phyloP scores from a whole-genome alignment of 139 green algal genomes.

The Haematococcus lacustris region DNA sequence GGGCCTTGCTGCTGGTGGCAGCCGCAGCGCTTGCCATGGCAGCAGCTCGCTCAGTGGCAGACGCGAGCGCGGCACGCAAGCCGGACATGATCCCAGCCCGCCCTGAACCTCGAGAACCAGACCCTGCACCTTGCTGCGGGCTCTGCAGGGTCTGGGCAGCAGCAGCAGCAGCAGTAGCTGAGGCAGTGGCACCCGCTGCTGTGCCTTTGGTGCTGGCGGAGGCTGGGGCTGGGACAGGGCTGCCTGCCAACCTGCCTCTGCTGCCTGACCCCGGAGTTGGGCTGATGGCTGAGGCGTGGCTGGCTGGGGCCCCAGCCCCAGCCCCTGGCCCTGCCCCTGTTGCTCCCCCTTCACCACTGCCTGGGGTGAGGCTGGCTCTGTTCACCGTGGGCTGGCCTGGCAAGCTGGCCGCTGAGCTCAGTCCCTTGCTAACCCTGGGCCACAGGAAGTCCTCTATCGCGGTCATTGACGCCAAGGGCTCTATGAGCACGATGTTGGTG shows the following conservation, averaged over 20 bases:
- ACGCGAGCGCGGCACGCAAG: slow-evolving; percentile 14
- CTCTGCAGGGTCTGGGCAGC: not conserved
- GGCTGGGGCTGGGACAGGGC: too few species aligned
- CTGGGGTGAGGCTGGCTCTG: not conserved
- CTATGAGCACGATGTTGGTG: slow-evolving; percentile 87
- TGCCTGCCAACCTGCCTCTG: too few species aligned
- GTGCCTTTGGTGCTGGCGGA: not conserved
- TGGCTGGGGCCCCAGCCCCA: not conserved
- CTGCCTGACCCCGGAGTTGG: not conserved
- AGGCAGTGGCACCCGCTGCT: slow-evolving; percentile 7
- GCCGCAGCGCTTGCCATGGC: not conserved
- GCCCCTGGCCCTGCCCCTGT: not conserved
- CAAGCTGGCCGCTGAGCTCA: not conserved
- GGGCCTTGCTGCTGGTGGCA: slow-evolving; percentile 27
- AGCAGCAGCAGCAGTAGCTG: slow-evolving; percentile 5
- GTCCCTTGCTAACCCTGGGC: slow-evolving; percentile 53
- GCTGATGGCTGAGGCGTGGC: not conserved
- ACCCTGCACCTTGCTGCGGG: too few species aligned
- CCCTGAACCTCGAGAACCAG: too few species aligned
- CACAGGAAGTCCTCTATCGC: slow-evolving; percentile 96
- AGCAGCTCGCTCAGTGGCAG: slow-evolving; percentile 8
- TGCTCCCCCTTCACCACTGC: not conserved
- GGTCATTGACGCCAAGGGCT: slow-evolving; percentile 87
- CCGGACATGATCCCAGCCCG: too few species aligned
- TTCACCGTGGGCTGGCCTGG: not conserved